These are phyloP conservation scores for Candida montana DNA, from an alignment of 805 yeast genomes.

Conservation along the genomic window DNA sequence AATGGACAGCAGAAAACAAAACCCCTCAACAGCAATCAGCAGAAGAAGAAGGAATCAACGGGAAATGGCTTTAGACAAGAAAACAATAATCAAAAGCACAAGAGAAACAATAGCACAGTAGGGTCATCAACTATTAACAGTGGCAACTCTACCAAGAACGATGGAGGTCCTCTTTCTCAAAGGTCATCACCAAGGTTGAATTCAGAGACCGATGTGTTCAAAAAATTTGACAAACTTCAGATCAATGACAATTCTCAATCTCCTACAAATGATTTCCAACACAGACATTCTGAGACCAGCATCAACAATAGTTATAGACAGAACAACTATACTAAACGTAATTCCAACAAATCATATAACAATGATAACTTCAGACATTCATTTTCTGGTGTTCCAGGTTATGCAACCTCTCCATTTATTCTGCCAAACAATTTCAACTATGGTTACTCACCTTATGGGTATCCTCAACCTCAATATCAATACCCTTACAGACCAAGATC, in stretches of 20 bases:
- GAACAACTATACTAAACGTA: slow-evolving; percentile 6
- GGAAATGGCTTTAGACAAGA: background rate
- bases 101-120: background rate
- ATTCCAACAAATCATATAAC: slow-evolving; percentile 6
- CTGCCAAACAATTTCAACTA: slow-evolving; percentile 11
- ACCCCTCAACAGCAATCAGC: background rate
- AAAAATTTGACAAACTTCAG: background rate
- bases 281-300: slow-evolving; percentile 1
- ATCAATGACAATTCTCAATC: background rate
- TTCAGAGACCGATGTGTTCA: background rate
- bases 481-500: slow-evolving; percentile 7
- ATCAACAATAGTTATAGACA: slow-evolving; percentile 1
- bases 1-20: slow-evolving; percentile 5
- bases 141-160: background rate
- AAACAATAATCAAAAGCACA: background rate
- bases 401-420: slow-evolving; percentile 9
- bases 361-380: slow-evolving; percentile 18
- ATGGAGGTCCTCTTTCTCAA: background rate
- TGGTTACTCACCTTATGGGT: slow-evolving; percentile 11
- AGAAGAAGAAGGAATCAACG: slow-evolving; percentile 4
- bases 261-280: background rate
- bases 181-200: background rate
- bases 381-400: slow-evolving; percentile 9
- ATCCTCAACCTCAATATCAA: slow-evolving; percentile 3
- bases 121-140: background rate